These are phyloP conservation scores for Auriscalpium microsporum DNA, from an alignment of 768 basidiomycete genomes.

Conservation along the genomic window DNA sequence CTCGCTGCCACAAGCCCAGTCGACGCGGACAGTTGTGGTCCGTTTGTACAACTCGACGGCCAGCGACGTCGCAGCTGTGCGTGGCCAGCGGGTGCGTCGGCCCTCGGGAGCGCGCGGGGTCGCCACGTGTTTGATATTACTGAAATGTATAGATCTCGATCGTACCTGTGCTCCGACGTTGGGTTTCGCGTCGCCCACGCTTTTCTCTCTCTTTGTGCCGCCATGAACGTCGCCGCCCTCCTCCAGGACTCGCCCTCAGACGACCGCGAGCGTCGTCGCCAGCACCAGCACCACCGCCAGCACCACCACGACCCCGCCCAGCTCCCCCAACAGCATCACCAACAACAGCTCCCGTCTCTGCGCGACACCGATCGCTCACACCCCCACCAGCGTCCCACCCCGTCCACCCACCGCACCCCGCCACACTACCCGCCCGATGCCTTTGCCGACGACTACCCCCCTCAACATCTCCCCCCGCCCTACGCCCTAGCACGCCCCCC, in stretches of 20 bases:
- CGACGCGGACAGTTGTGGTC: too few relatives aligned
- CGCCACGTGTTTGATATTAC: too few relatives aligned
- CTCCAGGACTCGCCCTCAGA: constrained; percentile 65
- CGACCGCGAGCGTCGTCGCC: constrained; percentile 27
- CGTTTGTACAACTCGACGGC: too few relatives aligned
- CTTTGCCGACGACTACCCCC: not conserved
- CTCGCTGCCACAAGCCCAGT: too few relatives aligned
- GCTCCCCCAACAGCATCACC: constrained; percentile 21
- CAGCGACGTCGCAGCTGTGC: too few relatives aligned
- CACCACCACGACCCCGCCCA: constrained; percentile 12
- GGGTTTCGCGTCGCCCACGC: not conserved
- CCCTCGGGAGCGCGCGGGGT: too few relatives aligned
- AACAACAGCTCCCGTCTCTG: constrained; percentile 17
- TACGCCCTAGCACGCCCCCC: constrained; percentile 17
- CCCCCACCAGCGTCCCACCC: constrained; percentile 9
- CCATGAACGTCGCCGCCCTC: constrained; percentile 65
- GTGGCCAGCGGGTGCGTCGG: too few relatives aligned
- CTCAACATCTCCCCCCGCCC: constrained; percentile 9
- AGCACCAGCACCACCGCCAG: constrained; percentile 20
- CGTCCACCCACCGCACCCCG: constrained; percentile 12
- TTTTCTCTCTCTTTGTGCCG: constrained; percentile 11
- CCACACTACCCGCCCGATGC: constrained; percentile 12
- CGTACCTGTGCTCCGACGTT: not conserved
- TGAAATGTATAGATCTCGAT: not conserved
- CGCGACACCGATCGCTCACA: constrained; percentile 17